Evolutionary conservation across 106 monocot genomes (phyloP), one percentile per base, ranked within the genome.

Genomic region (Allium sativum): DNA sequence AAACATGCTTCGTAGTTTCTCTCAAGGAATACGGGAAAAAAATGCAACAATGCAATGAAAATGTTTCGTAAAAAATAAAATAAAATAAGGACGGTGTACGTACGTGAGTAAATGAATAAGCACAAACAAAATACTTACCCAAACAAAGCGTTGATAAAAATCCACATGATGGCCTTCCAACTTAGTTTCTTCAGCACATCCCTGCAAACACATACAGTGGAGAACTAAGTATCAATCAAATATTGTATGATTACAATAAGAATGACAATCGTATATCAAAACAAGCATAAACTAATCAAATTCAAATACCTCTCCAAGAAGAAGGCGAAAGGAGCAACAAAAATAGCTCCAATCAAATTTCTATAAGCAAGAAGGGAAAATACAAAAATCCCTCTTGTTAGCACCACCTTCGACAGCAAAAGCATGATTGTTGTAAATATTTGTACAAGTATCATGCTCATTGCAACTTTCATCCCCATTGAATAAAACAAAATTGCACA

Each of bases 311-410:
- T 74, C 21, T 79, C 74, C 17, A 74, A 19, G 42, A 66, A 70
- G 48, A 79, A 56, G 15, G 74, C 79, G 15, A 79, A 66, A 14
- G 74, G 79, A 19, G 66, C 66, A 21, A 79, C 74, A 9, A 69
- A 70, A 12, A 70, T 3, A 0, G 74, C 65, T 12, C 60, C 79
- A 40, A 79, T 67, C 50, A 44, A 54, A 48, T 69, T 65, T 19
- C 79, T 64, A 22, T 77, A 77, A 7, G 57, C 67, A 14, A 77
- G 56, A 21, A 77, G 77, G 18, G 72, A 45, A 57, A 72, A 77
- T 1, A 72, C 53, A 52, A 72, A 63, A 40, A 58, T 77, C 11
- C 72, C 72, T 4, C 18, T 6, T 10, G 13, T 55, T 0, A 71
- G 21, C 61, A 45, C 70, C 62, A 71, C 45, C 53, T 55, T 61